Evolutionary conservation across 2,329 filamentous ascomycete species (phyloP).

Genomic region (Xylariaceae sp.): DNA sequence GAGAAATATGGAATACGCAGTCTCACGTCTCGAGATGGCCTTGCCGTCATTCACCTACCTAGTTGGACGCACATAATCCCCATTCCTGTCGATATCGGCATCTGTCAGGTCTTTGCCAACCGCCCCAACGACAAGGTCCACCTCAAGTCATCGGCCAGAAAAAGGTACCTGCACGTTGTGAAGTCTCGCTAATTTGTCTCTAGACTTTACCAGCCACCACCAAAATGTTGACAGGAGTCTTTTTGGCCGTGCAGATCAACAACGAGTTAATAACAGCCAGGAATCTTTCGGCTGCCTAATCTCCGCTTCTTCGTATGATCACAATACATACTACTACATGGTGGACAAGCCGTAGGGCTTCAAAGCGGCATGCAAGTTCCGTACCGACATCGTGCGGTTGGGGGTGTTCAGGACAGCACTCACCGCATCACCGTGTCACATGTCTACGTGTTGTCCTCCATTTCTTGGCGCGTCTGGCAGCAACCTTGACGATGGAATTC

Average conservation of each 20-base stretch:
- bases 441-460: not conserved
- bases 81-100: not conserved
- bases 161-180: not conserved
- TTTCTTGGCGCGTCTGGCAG: not conserved
- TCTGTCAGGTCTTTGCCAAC: not conserved
- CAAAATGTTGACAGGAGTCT: not conserved
- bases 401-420: not conserved
- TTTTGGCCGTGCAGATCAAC: conserved; percentile 3
- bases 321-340: not conserved
- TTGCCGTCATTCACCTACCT: not conserved
- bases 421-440: not conserved
- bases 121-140: not conserved
- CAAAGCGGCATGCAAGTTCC: conserved; percentile 5
- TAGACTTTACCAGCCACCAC: not conserved
- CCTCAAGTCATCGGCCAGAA: not conserved
- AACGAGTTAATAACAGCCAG: not conserved
- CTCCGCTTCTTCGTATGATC: not conserved
- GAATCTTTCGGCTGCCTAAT: conserved; percentile 8
- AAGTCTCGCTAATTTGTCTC: not conserved
- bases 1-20: not conserved
- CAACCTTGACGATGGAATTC: not conserved
- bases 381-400: not conserved
- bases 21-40: not conserved
- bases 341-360: conserved; percentile 2
- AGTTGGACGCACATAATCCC: not conserved